phyloP scores from a whole-genome alignment of 331 rosid species.

The Saraca asoca region DNA sequence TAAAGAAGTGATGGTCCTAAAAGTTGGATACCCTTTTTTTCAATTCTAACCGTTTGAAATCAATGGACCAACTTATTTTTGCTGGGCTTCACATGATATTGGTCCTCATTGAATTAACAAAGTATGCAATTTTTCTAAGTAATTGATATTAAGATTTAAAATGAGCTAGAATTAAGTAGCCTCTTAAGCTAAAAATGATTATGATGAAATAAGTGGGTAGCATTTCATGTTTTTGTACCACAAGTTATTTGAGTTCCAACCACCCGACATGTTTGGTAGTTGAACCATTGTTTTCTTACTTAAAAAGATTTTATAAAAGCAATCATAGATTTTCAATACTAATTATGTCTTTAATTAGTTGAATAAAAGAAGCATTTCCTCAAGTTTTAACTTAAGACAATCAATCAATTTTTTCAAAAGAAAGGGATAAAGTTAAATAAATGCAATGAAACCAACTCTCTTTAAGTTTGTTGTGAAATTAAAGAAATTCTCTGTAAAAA shows the following conservation, averaged over 20 bases:
- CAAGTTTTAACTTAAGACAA: neutral
- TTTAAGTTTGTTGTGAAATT: neutral
- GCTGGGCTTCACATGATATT: neutral
- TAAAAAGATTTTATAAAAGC: neutral
- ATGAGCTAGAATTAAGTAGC: neutral
- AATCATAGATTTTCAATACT: neutral
- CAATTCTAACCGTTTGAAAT: neutral
- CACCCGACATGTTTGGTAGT: constrained; percentile 37
- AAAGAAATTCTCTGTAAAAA: neutral
- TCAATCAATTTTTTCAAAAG: neutral
- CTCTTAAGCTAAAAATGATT: neutral
- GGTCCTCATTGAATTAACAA: neutral
- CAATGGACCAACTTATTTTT: neutral
- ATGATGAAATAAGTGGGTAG: neutral
- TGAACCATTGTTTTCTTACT: constrained; percentile 25
- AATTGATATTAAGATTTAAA: too few species aligned
- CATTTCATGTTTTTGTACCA: constrained; percentile 16
- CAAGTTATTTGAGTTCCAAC: constrained; percentile 41
- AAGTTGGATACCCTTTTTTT: neutral
- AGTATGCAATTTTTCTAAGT: too few species aligned
- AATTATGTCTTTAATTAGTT: too few species aligned
- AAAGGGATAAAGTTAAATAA: neutral
- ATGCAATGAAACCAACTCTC: neutral
- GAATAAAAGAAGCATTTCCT: too few species aligned
- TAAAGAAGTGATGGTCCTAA: constrained; percentile 15